Percentiles rank a stretch among this genome's conserved stretches.
These are phyloP conservation scores for Kwoniella sp. DNA, from an alignment of 768 basidiomycete genomes.

Conservation along the genomic window DNA sequence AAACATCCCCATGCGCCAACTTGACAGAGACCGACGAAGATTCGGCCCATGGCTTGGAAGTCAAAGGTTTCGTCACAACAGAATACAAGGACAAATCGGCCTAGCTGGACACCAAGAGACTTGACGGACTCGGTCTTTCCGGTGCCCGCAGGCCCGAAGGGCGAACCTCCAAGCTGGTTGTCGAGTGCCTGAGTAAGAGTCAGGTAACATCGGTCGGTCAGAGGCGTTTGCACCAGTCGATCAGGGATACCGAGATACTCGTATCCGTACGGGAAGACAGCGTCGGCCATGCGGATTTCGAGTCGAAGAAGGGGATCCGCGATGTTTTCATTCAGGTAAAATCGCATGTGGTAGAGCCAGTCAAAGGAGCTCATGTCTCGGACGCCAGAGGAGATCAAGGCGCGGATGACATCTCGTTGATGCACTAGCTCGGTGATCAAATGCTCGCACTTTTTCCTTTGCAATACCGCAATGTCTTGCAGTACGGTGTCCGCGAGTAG, in stretches of 20 bases:
- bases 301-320: conserved; percentile 80
- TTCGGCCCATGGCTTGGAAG: conserved; percentile 99
- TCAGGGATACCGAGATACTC: conserved; percentile 98
- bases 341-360: conserved; percentile 99
- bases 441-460: conserved; percentile 97
- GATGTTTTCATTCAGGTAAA: conserved; percentile 76
- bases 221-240: conserved; percentile 93
- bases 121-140: conserved; percentile 99
- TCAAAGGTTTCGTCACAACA: conserved; percentile 99
- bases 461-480: conserved; percentile 80
- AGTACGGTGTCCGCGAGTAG: conserved; percentile 96
- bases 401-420: conserved; percentile 89
- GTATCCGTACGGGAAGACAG: conserved; percentile 94
- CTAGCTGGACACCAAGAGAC: conserved; percentile 93
- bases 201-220: conserved; percentile 95
- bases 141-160: conserved; percentile 97
- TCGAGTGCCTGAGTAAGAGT: conserved; percentile 94
- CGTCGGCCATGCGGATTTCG: conserved; percentile 81
- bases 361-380: conserved; percentile 72
- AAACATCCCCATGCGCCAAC: conserved; percentile 93
- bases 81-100: conserved; percentile 99
- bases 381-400: conserved; percentile 69
- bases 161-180: conserved; percentile 92
- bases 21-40: conserved; percentile 97
- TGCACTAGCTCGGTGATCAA: conserved; percentile 98